A percentile compares a stretch with the other conserved stretches of the same genome.
phyloP scores from a whole-genome alignment of 2,329 filamentous ascomycete genomes.

The Fusarium albidum region DNA sequence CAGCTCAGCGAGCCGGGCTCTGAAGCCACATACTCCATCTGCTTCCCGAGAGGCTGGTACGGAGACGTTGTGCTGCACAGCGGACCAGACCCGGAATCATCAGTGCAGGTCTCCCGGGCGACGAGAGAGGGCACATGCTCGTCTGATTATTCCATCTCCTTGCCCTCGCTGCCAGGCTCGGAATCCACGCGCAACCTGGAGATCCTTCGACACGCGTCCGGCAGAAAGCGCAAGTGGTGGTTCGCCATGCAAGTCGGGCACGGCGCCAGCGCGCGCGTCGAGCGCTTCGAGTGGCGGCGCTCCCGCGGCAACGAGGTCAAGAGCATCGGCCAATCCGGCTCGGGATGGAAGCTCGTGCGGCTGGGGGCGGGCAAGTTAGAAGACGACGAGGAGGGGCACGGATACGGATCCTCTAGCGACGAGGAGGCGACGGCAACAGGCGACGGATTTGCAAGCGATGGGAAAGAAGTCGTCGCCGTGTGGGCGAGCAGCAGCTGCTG shows the following conservation, averaged over 20 bases:
- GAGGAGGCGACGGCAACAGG: constrained; percentile 7
- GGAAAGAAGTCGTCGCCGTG: constrained; percentile 37
- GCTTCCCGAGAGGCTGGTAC: constrained; percentile 15
- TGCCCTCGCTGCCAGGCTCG: constrained; percentile 15
- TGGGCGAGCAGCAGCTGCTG: constrained; percentile 28
- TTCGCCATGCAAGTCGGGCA: constrained; percentile 32
- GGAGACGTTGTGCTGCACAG: constrained; percentile 31
- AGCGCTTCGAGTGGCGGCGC: constrained; percentile 37
- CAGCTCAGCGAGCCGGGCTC: constrained; percentile 20
- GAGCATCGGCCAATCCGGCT: constrained; percentile 26
- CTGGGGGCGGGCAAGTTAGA: constrained; percentile 20
- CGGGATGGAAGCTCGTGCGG: constrained; percentile 38
- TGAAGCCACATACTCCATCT: constrained; percentile 25
- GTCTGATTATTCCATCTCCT: constrained; percentile 22
- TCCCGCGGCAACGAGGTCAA: constrained; percentile 32
- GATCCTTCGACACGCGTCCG: constrained; percentile 19
- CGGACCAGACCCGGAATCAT: constrained; percentile 15
- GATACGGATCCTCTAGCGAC: constrained; percentile 14
- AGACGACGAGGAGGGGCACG: too few species aligned
- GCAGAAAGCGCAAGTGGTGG: constrained; percentile 27
- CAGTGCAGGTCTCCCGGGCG: constrained; percentile 16
- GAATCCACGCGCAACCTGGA: constrained; percentile 9
- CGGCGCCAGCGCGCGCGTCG: constrained; percentile 14
- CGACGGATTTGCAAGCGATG: constrained; percentile 33
- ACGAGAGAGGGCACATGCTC: neutral